Evolutionary conservation across 352 stramenopile species (phyloP).

Genomic region (Globisporangium apiculatum): DNA sequence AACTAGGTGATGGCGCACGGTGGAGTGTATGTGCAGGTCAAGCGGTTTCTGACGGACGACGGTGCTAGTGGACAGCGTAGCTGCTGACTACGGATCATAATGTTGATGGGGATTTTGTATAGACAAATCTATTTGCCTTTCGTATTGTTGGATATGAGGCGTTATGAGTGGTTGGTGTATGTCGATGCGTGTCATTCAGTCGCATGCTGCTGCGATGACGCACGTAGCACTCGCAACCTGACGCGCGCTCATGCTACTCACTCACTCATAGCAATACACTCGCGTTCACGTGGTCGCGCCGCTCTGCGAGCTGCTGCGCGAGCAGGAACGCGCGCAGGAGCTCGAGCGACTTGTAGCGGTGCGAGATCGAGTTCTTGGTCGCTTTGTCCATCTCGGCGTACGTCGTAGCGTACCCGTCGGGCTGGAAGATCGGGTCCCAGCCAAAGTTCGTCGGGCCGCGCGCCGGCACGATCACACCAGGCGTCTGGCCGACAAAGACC

Average conservation of each 20-base stretch:
- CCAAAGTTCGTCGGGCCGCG: conserved; percentile 82
- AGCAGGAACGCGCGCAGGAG: conserved; percentile 40
- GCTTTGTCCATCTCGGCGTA: conserved; percentile 90
- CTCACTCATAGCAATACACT: no score
- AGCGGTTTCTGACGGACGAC: no score
- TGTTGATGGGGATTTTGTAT: not conserved
- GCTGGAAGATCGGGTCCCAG: conserved; percentile 90
- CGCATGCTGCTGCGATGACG: no score
- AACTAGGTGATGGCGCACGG: conserved; percentile 18
- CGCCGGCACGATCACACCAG: conserved; percentile 91
- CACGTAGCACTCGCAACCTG: no score
- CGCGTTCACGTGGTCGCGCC: no score
- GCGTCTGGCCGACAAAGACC: conserved; percentile 91
- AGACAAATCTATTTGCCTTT: not conserved
- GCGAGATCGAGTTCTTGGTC: conserved; percentile 89
- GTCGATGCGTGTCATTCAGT: no score
- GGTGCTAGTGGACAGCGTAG: no score
- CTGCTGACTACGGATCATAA: no score
- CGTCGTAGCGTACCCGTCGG: conserved; percentile 72
- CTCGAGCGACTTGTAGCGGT: conserved; percentile 82
- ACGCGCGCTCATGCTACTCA: no score
- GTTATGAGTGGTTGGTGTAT: no score
- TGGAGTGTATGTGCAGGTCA: no score
- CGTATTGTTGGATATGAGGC: not conserved
- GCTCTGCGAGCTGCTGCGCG: not conserved